These are phyloP conservation scores for Cordyceps cicadae DNA, from an alignment of 2,329 filamentous ascomycete species.

Conservation along the genomic window DNA sequence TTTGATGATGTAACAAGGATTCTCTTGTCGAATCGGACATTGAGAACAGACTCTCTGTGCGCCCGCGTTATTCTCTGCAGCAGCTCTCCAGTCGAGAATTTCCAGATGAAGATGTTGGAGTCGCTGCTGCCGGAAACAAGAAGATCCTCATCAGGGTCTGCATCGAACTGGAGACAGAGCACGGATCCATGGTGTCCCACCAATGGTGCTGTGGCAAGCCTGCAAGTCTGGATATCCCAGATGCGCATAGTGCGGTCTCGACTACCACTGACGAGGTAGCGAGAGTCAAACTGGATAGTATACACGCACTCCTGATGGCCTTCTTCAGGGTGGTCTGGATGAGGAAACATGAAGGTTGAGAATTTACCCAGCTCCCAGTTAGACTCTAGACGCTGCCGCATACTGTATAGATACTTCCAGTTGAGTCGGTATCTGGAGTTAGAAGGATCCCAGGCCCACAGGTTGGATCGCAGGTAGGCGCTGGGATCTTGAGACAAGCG, in stretches of 20 bases:
- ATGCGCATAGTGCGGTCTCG: constrained; percentile 80
- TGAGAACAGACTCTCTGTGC: constrained; percentile 85
- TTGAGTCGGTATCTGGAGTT: constrained; percentile 59
- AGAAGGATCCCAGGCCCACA: constrained; percentile 43
- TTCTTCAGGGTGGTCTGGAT: constrained; percentile 70
- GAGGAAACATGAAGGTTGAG: constrained; percentile 82
- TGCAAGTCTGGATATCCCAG: constrained; percentile 78
- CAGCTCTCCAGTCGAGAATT: constrained; percentile 80
- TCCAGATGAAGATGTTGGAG: constrained; percentile 83
- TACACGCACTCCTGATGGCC: constrained; percentile 92
- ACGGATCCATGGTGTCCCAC: constrained; percentile 77
- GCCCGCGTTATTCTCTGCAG: constrained; percentile 68
- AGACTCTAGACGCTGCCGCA: constrained; percentile 73
- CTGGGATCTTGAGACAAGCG: constrained; percentile 21
- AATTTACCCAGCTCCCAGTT: constrained; percentile 85
- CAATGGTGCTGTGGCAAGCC: constrained; percentile 67
- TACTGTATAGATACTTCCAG: constrained; percentile 89
- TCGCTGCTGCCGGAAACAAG: constrained; percentile 96
- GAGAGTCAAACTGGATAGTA: constrained; percentile 78
- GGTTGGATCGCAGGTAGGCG: constrained; percentile 35
- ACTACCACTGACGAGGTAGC: constrained; percentile 87
- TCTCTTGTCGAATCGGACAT: constrained; percentile 82
- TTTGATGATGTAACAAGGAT: constrained; percentile 96
- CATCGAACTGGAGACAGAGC: constrained; percentile 89
- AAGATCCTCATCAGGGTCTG: constrained; percentile 75